Evolutionary conservation across 2,329 filamentous ascomycete genomes (phyloP), one percentile per base, ranked within the genome.

Genomic region (Septoria linicola): DNA sequence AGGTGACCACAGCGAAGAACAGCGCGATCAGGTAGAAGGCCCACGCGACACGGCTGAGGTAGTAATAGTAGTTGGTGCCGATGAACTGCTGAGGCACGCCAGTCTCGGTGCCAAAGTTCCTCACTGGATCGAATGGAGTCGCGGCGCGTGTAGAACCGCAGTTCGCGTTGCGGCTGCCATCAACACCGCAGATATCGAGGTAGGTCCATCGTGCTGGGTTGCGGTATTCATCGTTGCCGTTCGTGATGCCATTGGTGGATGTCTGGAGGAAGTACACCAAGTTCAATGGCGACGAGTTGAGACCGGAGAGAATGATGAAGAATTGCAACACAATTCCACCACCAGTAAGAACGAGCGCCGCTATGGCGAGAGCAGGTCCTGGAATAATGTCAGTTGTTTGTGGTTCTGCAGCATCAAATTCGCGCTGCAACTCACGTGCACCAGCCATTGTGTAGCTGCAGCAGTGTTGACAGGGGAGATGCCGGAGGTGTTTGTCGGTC

Each of bases 1-100:
- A 82, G 55, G 85, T 81, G 20, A 82, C 49, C 41, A 81, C 77
- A 57, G 81, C 81, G 69, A 95, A 93, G 76, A 96, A 83, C 31
- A 96, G 80, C 14, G 84, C 82, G 59, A 97, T 85, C 50, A 97
- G 76, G 74, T 88, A 88, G 72, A 96, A 93, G 31, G 91, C 89
- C 81, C 92, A 97, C 70, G 89, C 87, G 75, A 96, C 96, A 34
- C 92, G 83, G 74, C 89, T 95, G 67, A 93, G 79, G 72, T 90
- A 89, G 74, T 80, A 97, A 76, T 84, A 95, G 57, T 76, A 81
- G 60, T 83, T 76, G 8, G 74, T 72, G 31, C 76, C 76, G 46
- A 81, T 67, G 58, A 87, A 82, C 25, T 70, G 63, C 25, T 66
- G 40, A 1, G 82, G 82, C 1, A 85, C 70, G 52, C 78, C 78